Percentiles rank a stretch among this genome's conserved stretches.
Conservation (phyloP, 805 yeast species). For the Lachancea meyersii region DNA sequence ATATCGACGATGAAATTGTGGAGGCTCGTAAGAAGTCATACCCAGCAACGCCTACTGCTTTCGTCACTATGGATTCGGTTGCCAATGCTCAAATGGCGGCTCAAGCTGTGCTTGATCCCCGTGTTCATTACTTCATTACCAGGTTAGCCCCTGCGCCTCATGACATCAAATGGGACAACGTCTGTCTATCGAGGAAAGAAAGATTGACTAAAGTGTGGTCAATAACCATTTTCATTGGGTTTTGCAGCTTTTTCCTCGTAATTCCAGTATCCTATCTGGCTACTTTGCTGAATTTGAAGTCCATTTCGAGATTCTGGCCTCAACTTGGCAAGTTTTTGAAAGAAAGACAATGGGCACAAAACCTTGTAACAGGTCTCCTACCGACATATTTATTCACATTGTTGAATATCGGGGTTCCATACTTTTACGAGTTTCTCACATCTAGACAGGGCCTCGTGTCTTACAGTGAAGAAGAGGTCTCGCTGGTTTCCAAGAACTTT, state of each 20-base stretch:
- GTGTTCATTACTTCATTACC: constrained; percentile 76
- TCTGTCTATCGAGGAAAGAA: constrained; percentile 71
- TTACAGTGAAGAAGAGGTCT: constrained; percentile 85
- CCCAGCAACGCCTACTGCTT: constrained; percentile 84
- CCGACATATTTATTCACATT: constrained; percentile 90
- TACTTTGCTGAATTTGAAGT: constrained; percentile 68
- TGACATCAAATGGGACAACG: constrained; percentile 88
- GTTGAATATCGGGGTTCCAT: constrained; percentile 78
- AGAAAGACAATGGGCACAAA: constrained; percentile 63
- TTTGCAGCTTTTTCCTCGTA: constrained; percentile 63
- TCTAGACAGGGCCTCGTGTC: constrained; percentile 83
- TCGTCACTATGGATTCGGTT: constrained; percentile 89
- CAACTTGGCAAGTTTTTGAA: constrained; percentile 62
- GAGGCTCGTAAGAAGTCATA: constrained; percentile 62
- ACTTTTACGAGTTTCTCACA: constrained; percentile 76
- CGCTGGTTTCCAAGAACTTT: constrained; percentile 86
- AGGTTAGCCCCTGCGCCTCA: constrained; percentile 92
- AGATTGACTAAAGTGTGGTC: constrained; percentile 49
- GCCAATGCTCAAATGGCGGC: constrained; percentile 96
- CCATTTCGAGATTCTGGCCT: constrained; percentile 80
- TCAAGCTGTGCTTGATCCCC: constrained; percentile 88
- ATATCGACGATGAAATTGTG: constrained; percentile 62
- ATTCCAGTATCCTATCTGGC: constrained; percentile 84
- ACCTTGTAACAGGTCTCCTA: constrained; percentile 76
- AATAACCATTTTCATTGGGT: constrained; percentile 36